Base-by-base conservation (phyloP, 768 basidiomycete species). In the Mycena albidolilacea region DNA sequence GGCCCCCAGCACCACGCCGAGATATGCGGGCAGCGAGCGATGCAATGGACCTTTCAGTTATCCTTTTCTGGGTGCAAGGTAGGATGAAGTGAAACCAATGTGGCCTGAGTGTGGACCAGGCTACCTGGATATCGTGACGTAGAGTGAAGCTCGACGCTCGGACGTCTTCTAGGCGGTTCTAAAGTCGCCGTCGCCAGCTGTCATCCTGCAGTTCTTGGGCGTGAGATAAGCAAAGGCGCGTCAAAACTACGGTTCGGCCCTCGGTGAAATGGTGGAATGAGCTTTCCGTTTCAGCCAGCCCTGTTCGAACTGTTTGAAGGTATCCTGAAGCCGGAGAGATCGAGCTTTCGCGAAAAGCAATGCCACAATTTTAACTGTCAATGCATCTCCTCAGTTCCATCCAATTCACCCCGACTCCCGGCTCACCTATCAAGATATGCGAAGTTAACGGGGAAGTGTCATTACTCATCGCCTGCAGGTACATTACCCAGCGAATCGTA, bases 241-340 rank as follows among this genome's bases (percentile, higher is more conserved):
- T 90, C 85, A 63, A 92, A 69, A 11, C 83, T 84, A 77, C 87
- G 23, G 89, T 75, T 60, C 80, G 83, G 64, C 87, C 78, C 82
- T 85, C 10, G 90, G 85, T 58, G 84, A 82, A 50, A 90, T 80
- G 58, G 82, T 77, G 12, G 82, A 77, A 61, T 86, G 84, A 23
- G 85, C 74, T 52, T 82, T 82, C 72, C 81, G 77, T 63, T 83
- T 82, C 72, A 82, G 79, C 71, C 85, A 78, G 15, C 84, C 79
- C 30, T 78, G 78, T 77, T 86, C 83, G 69, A 84, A 80, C 67
- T 84, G 80, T 65, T 79, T 79, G 63, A 92, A 80, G 38, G 83
- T 80, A 15, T 83, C 80, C 77, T 82, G 84, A 64, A 92, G 82
- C 90, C 91, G 76, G 48, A 59, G 58, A 64, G 38, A 17, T 23